These are phyloP conservation scores for Penicillium thymicola DNA, from an alignment of 2,329 filamentous ascomycete genomes.

Conservation along the genomic window DNA sequence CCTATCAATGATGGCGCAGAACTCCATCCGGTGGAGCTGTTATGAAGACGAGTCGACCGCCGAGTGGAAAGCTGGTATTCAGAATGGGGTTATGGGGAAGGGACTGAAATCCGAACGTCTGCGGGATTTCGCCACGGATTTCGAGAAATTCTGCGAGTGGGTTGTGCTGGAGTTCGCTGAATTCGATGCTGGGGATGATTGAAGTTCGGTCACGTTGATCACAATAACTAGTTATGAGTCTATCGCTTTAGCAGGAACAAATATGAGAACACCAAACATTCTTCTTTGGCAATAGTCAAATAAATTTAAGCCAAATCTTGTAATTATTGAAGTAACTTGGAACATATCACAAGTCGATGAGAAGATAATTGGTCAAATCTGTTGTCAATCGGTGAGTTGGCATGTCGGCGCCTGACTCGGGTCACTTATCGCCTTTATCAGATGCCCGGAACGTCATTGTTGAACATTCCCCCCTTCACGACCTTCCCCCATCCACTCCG, in stretches of 20 bases:
- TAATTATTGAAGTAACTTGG: background rate
- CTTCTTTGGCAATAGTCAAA: background rate
- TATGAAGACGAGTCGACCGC: constrained; percentile 74
- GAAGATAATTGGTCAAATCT: background rate
- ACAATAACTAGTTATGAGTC: background rate
- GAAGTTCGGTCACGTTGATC: constrained; percentile 15
- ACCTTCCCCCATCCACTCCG: constrained; percentile 2
- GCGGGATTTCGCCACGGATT: constrained; percentile 74
- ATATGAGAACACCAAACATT: background rate
- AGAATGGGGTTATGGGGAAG: constrained; percentile 67
- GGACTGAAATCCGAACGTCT: constrained; percentile 69
- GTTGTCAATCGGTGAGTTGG: constrained; percentile 4
- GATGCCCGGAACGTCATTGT: constrained; percentile 32
- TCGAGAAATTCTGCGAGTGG: constrained; percentile 91
- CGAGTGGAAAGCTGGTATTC: constrained; percentile 70
- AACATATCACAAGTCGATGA: background rate
- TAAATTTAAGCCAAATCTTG: background rate
- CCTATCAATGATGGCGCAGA: constrained; percentile 82
- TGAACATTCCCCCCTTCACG: constrained; percentile 13
- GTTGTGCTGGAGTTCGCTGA: constrained; percentile 72
- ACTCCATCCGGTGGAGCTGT: constrained; percentile 83
- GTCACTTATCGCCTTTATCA: constrained; percentile 25
- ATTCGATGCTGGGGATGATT: constrained; percentile 43
- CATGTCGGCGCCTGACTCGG: constrained; percentile 21
- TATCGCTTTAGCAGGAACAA: background rate